These are phyloP conservation scores for Pythium dissotocum DNA, from an alignment of 352 stramenopile genomes.

Conservation along the genomic window DNA sequence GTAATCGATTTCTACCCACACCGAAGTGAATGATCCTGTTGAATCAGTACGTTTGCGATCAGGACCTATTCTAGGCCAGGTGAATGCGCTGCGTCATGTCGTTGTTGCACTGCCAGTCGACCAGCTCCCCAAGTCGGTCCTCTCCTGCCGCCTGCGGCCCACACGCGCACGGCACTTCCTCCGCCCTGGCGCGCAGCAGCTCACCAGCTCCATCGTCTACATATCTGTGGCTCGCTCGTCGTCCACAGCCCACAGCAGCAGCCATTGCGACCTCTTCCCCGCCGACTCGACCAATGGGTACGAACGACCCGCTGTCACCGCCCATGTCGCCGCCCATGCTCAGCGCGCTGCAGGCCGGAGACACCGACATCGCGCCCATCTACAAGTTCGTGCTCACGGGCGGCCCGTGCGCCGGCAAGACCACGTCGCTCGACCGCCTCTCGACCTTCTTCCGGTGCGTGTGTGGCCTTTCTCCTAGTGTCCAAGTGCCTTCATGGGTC, in stretches of 20 bases:
- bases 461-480: neutral
- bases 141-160: neutral
- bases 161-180: neutral
- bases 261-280: neutral
- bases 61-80: slow-evolving; percentile 20
- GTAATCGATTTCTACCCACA: neutral
- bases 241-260: neutral
- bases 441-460: slow-evolving; percentile 84
- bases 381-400: slow-evolving; percentile 95
- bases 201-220: neutral
- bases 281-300: slow-evolving; percentile 38
- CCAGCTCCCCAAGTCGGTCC: neutral
- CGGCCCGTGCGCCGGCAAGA: slow-evolving; percentile 95
- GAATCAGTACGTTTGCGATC: neutral
- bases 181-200: neutral
- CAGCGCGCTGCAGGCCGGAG: slow-evolving; percentile 63
- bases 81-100: slow-evolving; percentile 16
- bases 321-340: slow-evolving; percentile 56
- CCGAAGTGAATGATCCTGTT: neutral
- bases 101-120: slow-evolving; percentile 26
- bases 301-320: slow-evolving; percentile 41
- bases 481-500: neutral
- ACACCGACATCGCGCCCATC: slow-evolving; percentile 74
- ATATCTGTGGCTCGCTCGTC: neutral
- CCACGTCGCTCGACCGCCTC: slow-evolving; percentile 91